Evolutionary conservation across 2,329 filamentous ascomycete species (phyloP).

Genomic region (Trichoderma hamatum): DNA sequence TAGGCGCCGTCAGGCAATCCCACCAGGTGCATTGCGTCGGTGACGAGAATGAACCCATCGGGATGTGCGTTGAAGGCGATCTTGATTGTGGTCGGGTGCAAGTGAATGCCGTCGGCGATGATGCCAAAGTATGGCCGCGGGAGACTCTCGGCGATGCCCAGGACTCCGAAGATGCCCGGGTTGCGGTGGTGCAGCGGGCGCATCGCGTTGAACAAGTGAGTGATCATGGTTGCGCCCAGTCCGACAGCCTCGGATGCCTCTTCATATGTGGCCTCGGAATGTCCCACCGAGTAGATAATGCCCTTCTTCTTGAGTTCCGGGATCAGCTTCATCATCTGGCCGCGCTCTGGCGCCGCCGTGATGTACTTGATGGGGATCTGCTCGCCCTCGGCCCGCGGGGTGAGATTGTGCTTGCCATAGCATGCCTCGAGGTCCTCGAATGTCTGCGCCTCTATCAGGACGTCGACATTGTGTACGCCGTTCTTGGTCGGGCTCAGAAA

Average conservation of each 20-base stretch:
- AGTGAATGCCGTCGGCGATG: slow-evolving; percentile 87
- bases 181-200: slow-evolving; percentile 86
- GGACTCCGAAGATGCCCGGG: slow-evolving; percentile 83
- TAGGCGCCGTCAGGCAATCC: slow-evolving; percentile 84
- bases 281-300: slow-evolving; percentile 80
- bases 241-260: slow-evolving; percentile 71
- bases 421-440: slow-evolving; percentile 68
- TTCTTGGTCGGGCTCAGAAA: slow-evolving; percentile 84
- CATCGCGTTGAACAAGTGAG: slow-evolving; percentile 95
- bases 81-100: slow-evolving; percentile 85
- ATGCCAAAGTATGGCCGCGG: slow-evolving; percentile 80
- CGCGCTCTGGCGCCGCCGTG: slow-evolving; percentile 82
- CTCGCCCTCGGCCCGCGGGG: slow-evolving; percentile 39
- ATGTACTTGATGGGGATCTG: slow-evolving; percentile 70
- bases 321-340: slow-evolving; percentile 70
- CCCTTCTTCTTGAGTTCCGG: slow-evolving; percentile 64
- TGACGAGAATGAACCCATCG: slow-evolving; percentile 83
- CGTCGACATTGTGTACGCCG: slow-evolving; percentile 77
- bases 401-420: slow-evolving; percentile 74
- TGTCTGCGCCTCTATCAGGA: slow-evolving; percentile 66
- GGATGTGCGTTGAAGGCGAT: slow-evolving; percentile 88
- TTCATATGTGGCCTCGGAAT: slow-evolving; percentile 86
- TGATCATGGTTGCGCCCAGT: slow-evolving; percentile 86
- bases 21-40: slow-evolving; percentile 87
- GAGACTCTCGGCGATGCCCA: slow-evolving; percentile 66